Percentiles rank a stretch among this genome's conserved stretches.
Conservation (phyloP, 148 eudicot genomes). For the Rhododendron griersonianum region DNA sequence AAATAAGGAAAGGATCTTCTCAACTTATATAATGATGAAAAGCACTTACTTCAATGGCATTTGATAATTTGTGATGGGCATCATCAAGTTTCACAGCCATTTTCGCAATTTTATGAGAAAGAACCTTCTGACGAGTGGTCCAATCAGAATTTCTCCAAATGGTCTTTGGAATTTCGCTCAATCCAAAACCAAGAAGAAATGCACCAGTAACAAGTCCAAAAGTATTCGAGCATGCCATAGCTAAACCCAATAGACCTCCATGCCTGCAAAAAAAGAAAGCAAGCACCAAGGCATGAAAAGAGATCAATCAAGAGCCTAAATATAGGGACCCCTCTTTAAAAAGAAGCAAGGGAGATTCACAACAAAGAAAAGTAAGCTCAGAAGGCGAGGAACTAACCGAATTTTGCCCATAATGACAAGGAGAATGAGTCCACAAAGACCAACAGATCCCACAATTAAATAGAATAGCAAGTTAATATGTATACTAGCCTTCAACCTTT, state of each 20-base stretch:
- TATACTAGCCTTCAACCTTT: conserved; percentile 82
- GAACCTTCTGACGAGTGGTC: conserved; percentile 75
- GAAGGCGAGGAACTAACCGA: conserved; percentile 38
- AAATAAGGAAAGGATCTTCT: background rate
- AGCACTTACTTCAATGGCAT: conserved; percentile 84
- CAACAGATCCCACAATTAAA: conserved; percentile 76
- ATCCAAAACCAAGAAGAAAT: conserved; percentile 97
- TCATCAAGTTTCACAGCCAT: conserved; percentile 88
- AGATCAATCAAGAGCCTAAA: background rate
- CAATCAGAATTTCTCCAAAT: conserved; percentile 96
- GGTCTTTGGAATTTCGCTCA: conserved; percentile 88
- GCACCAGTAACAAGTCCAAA: conserved; percentile 98
- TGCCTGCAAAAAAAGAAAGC: conserved; percentile 41
- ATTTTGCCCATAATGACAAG: conserved; percentile 51
- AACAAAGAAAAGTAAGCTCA: conserved; percentile 6
- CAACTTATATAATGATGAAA: background rate
- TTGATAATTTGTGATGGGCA: conserved; percentile 87
- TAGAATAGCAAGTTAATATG: conserved; percentile 84
- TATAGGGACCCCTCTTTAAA: background rate
- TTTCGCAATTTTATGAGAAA: conserved; percentile 89
- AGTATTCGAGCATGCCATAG: conserved; percentile 97
- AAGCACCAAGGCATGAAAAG: background rate
- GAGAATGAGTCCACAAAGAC: conserved; percentile 79
- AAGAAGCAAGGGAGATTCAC: background rate
- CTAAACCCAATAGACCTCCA: conserved; percentile 66